These are phyloP conservation scores for Brachypodium distachyon DNA, from an alignment of 202 grass and related monocot genomes.

Conservation along the genomic window DNA sequence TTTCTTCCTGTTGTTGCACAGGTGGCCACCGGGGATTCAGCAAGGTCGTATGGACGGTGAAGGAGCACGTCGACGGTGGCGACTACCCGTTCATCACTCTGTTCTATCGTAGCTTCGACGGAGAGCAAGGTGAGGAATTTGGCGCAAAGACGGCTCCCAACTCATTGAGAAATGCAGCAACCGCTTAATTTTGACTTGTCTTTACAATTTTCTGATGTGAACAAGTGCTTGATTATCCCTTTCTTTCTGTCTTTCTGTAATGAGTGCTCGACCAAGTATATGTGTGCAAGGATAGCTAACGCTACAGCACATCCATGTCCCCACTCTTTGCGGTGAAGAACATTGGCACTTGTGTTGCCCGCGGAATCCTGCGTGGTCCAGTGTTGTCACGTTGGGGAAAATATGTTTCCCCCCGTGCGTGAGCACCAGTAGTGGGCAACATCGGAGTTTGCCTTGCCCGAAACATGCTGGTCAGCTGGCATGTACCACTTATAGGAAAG, in stretches of 20 bases:
- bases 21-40: conserved; percentile 78
- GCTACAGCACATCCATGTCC: neutral
- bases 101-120: conserved; percentile 74
- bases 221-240: too few species aligned
- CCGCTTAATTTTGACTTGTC: neutral
- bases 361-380: neutral
- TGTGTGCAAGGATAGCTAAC: neutral
- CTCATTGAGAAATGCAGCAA: neutral
- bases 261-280: neutral
- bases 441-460: neutral
- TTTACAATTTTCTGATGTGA: neutral
- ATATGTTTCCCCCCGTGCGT: too few species aligned
- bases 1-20: neutral
- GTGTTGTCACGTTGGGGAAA: neutral
- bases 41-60: conserved; percentile 67
- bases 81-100: conserved; percentile 54
- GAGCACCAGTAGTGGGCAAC: neutral
- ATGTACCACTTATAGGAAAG: neutral
- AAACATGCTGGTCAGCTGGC: neutral
- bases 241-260: neutral
- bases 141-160: neutral
- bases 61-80: conserved; percentile 47
- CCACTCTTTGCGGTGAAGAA: neutral
- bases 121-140: conserved; percentile 52
- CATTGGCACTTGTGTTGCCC: neutral